A percentile compares a stretch with the other conserved stretches of the same genome.
phyloP scores from a whole-genome alignment of 352 stramenopile genomes.

The Phytopythium kandeliae region DNA sequence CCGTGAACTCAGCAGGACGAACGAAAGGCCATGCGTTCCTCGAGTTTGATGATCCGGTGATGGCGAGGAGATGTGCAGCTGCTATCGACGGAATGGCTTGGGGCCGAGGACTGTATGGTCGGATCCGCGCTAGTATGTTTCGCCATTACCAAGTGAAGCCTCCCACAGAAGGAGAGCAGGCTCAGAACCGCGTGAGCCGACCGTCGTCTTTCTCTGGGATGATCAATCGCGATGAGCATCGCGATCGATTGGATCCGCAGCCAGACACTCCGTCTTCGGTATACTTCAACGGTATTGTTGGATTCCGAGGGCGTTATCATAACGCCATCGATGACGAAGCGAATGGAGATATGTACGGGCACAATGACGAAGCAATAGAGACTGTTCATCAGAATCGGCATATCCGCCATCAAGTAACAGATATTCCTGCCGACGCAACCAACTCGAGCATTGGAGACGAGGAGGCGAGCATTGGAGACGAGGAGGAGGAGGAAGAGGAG shows the following conservation, averaged over 20 bases:
- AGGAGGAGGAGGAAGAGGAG: slow-evolving; percentile 9
- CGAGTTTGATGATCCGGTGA: slow-evolving; percentile 68
- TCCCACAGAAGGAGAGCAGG: slow-evolving; percentile 12
- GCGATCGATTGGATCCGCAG: neutral
- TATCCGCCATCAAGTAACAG: neutral
- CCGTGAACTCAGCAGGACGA: slow-evolving; percentile 39
- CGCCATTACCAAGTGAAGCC: slow-evolving; percentile 77
- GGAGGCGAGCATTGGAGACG: too few species aligned
- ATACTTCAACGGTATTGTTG: neutral
- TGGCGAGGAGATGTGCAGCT: slow-evolving; percentile 45
- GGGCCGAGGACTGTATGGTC: slow-evolving; percentile 50
- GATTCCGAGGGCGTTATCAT: neutral
- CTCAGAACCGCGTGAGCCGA: neutral
- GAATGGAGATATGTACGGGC: neutral
- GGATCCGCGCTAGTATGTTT: slow-evolving; percentile 71
- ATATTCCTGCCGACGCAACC: neutral
- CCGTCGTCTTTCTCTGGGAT: neutral
- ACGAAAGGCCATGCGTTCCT: slow-evolving; percentile 82
- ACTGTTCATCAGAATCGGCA: neutral
- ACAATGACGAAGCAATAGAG: neutral
- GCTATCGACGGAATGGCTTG: slow-evolving; percentile 71
- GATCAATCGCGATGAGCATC: neutral
- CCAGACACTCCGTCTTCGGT: neutral
- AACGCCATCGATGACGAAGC: neutral
- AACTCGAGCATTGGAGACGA: neutral